These are phyloP conservation scores for Fusarium mundagurra DNA, from an alignment of 2,329 filamentous ascomycete species.

Conservation along the genomic window DNA sequence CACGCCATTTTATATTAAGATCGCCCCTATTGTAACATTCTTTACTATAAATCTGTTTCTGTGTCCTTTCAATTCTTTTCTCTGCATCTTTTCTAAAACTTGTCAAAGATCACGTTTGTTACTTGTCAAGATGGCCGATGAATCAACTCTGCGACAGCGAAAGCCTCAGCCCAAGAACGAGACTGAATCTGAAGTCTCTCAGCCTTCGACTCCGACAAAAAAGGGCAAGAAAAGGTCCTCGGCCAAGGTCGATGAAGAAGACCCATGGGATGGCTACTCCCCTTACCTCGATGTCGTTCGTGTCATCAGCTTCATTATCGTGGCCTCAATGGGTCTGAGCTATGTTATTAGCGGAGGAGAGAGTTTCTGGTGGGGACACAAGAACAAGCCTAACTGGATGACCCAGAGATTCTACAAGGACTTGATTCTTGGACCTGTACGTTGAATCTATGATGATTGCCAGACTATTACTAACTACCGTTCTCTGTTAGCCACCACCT, in stretches of 20 bases:
- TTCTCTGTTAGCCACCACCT: slow-evolving; percentile 60
- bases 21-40: slow-evolving; percentile 15
- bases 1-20: slow-evolving; percentile 34
- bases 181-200: slow-evolving; percentile 26
- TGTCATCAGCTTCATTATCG: slow-evolving; percentile 71
- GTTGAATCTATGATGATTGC: slow-evolving; percentile 13
- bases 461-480: slow-evolving; percentile 1
- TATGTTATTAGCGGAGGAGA: slow-evolving; percentile 80
- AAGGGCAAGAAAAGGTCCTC: slow-evolving; percentile 34
- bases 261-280: slow-evolving; percentile 58
- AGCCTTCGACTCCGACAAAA: slow-evolving; percentile 41
- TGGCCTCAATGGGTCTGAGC: slow-evolving; percentile 75
- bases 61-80: neutral
- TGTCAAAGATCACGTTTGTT: neutral
- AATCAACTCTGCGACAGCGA: slow-evolving; percentile 56
- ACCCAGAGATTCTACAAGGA: slow-evolving; percentile 65
- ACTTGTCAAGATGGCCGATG: slow-evolving; percentile 49
- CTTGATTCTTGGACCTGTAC: slow-evolving; percentile 38
- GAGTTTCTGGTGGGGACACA: slow-evolving; percentile 73
- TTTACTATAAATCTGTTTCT: slow-evolving; percentile 12
- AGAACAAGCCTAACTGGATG: slow-evolving; percentile 71
- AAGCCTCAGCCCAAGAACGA: slow-evolving; percentile 47
- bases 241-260: slow-evolving; percentile 54
- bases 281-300: slow-evolving; percentile 74
- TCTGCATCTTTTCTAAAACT: neutral